Base-by-base conservation (phyloP, 1,284 basidiomycete species). In the Golubevia pallescens region DNA sequence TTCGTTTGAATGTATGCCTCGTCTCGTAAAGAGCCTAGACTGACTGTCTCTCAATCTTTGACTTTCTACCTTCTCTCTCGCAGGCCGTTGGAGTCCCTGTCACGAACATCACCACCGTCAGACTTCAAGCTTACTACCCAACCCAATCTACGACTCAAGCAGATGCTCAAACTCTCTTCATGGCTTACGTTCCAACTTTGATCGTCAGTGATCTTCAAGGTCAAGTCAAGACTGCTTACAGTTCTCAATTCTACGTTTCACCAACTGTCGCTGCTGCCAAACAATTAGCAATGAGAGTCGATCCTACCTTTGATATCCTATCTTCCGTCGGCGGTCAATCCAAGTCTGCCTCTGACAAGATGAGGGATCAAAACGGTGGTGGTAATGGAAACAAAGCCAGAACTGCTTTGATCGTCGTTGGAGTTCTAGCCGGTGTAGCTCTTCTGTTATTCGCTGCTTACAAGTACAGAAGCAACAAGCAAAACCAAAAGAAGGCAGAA, bases 391-490 rank as follows among this genome's bases (percentile, higher is more conserved):
- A 60, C 34, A 74, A 61, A 23, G 59, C 75, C 60, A 63, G 74
- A 10, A 76, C 72, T 57, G 77, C 73, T 24, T 62, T 84, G 19
- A 73, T 81, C 51, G 78, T 75, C 28, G 73, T 78, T 10, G 76
- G 74, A 8, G 65, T 69, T 23, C 69, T 74, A 10, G 32, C 81
- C 38, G 80, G 65, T 1, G 77, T 70, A 1, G 54, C 19, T 55
- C 66, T 73, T 60, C 68, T 68, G 1, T 58, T 68, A 13, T 67
- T 73, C 19, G 55, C 71, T 55, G 78, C 66, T 14, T 54, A 75
- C 60, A 23, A 74, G 23, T 63, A 67, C 60, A 70, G 65, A 7
- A 71, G 75, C 67, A 60, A 65, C 8, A 24, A 65, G 54, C 60
- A 66, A 55, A 52, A 60, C 28, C 63, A 65, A 62, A 52, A 70